phyloP scores from a whole-genome alignment of 768 basidiomycete genomes.

The Suillus lakei region DNA sequence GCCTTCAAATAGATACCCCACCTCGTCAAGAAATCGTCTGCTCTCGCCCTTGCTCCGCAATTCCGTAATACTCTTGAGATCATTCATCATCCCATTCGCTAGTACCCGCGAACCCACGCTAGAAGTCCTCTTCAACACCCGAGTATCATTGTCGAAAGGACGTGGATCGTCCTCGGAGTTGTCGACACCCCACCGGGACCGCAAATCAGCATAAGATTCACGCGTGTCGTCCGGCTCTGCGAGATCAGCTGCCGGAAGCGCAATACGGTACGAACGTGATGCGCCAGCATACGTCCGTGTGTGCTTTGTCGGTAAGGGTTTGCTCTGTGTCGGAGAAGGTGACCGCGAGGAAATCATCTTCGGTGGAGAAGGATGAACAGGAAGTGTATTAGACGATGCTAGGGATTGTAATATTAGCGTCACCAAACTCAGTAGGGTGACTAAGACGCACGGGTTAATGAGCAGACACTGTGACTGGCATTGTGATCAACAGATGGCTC shows the following conservation, averaged over 20 bases:
- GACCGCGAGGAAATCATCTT: slow-evolving; percentile 33
- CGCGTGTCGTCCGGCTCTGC: slow-evolving; percentile 41
- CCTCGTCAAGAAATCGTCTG: slow-evolving; percentile 79
- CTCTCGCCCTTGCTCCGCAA: slow-evolving; percentile 81
- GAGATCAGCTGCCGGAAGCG: slow-evolving; percentile 61
- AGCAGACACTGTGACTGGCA: neutral
- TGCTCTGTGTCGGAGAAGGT: slow-evolving; percentile 31
- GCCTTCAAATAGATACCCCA: slow-evolving; percentile 86
- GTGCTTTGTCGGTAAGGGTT: slow-evolving; percentile 35
- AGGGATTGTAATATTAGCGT: slow-evolving; percentile 12
- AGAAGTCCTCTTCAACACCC: slow-evolving; percentile 19
- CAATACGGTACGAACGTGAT: slow-evolving; percentile 80
- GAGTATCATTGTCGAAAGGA: slow-evolving; percentile 25
- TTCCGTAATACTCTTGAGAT: slow-evolving; percentile 80
- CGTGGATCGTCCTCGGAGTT: slow-evolving; percentile 74
- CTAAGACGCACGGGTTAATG: neutral
- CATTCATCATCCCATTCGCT: slow-evolving; percentile 69
- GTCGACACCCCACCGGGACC: slow-evolving; percentile 83
- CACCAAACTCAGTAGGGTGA: neutral
- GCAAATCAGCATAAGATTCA: slow-evolving; percentile 79
- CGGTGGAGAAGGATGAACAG: slow-evolving; percentile 22
- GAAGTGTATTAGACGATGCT: slow-evolving; percentile 30
- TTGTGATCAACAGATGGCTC: slow-evolving; percentile 53
- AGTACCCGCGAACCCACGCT: slow-evolving; percentile 43
- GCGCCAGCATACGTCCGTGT: slow-evolving; percentile 75